A percentile compares a stretch with the other conserved stretches of the same genome.
phyloP scores from a whole-genome alignment of 2,329 filamentous ascomycete genomes.

The Hypoxylon sp. region DNA sequence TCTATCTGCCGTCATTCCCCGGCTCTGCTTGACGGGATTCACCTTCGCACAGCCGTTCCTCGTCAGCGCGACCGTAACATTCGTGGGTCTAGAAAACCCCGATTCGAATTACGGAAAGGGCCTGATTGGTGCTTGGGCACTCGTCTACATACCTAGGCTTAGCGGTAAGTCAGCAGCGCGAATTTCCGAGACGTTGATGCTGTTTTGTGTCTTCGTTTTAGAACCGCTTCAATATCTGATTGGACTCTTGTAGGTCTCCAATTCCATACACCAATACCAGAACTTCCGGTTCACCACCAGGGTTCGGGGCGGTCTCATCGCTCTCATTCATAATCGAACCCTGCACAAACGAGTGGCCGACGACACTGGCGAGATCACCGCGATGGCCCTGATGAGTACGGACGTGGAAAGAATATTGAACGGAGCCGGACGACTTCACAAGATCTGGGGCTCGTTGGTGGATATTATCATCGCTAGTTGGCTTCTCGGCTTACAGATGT shows the following conservation, averaged over 20 bases:
- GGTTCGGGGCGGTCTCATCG: background rate
- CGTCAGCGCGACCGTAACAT: conserved; percentile 1
- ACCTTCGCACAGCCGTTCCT: background rate
- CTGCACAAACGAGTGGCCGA: background rate
- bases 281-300: background rate
- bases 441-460: background rate
- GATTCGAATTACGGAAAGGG: background rate
- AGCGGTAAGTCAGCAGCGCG: background rate
- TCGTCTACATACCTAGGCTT: background rate
- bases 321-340: background rate
- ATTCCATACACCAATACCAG: conserved; percentile 2
- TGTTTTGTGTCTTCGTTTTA: background rate
- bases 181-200: background rate
- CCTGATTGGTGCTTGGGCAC: conserved; percentile 2
- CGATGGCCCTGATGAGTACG: conserved; percentile 3
- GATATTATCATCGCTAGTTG: background rate
- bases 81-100: background rate
- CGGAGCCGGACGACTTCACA: background rate
- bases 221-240: background rate
- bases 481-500: conserved; percentile 2
- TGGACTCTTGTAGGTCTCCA: background rate
- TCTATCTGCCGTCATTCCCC: background rate
- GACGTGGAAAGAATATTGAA: background rate
- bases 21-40: background rate
- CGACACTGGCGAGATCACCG: background rate